Base-by-base conservation (phyloP, 768 basidiomycete species). In the Sarcomyxa edulis region DNA sequence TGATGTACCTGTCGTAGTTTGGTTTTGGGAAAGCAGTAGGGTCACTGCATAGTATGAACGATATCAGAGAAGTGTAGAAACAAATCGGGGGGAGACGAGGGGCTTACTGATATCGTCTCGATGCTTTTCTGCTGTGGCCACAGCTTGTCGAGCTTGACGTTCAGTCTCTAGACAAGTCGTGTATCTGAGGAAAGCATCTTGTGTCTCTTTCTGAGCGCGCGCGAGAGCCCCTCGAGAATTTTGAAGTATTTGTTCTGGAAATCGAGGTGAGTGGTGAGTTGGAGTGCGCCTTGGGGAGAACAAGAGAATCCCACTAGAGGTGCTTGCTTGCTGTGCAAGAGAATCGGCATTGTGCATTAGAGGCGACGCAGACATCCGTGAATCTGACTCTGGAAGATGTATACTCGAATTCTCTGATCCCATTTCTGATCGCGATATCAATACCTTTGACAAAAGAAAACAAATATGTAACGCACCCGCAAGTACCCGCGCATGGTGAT, bases 171-270 rank as follows among this genome's bases (percentile, higher is more conserved):
- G 64, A 58, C 77, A 83, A 8, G 74, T 68, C 8, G 76, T 84
- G 49, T 86, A 86, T 35, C 75, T 64, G 53, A 78, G 67, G 50
- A 84, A 82, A 3, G 81, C 73, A 29, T 84, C 83, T 49, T 84
- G 80, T 0, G 81, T 79, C 35, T 84, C 81, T 50, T 80, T 76
- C 51, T 81, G 81, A 15, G 81, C 78, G 30, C 81, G 71, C 30
- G 69, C 49, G n/a, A 84, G 63, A 4, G 77, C 66, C 32, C 67
- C 65, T 22, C 81, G 78, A 14, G 79, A 72, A 35, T 70, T 74
- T 56, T 78, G 75, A 31, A 86, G 65, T 44, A 72, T 72, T 68
- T 79, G 72, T 48, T 76, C 77, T 81, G 41, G 44, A 34, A 38
- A 38, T 53, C 40, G 56, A 47, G n/a, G 41, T 43, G 43, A 51